phyloP scores from a whole-genome alignment of 495 filamentous ascomycete genomes.

The Penicillium turbatum region DNA sequence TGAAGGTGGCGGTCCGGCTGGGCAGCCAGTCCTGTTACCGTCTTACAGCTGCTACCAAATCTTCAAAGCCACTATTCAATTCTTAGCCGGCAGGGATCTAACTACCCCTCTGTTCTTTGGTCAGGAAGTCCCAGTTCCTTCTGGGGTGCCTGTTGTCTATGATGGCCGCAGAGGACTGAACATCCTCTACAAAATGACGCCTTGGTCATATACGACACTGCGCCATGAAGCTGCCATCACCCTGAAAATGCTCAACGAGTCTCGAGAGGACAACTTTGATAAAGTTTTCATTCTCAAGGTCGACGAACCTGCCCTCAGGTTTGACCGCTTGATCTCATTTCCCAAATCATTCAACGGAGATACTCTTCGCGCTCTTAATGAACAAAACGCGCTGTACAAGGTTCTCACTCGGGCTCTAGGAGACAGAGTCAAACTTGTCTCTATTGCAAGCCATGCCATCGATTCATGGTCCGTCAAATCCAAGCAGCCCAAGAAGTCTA shows the following conservation, averaged over 20 bases:
- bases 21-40: constrained; percentile 63
- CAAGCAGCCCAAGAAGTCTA: constrained; percentile 25
- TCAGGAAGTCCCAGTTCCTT: constrained; percentile 29
- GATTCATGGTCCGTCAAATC: constrained; percentile 34
- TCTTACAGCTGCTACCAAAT: constrained; percentile 89
- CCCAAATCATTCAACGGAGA: constrained; percentile 27
- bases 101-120: constrained; percentile 57
- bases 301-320: constrained; percentile 62
- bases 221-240: constrained; percentile 68
- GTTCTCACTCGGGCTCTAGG: constrained; percentile 65
- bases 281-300: constrained; percentile 73
- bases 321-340: constrained; percentile 56
- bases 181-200: constrained; percentile 84
- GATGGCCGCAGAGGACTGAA: constrained; percentile 74
- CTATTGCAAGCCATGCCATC: constrained; percentile 43
- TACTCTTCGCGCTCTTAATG: constrained; percentile 28
- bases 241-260: constrained; percentile 67
- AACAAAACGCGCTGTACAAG: constrained; percentile 47
- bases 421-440: constrained; percentile 65
- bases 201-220: constrained; percentile 72
- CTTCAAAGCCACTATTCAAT: constrained; percentile 88
- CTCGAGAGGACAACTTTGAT: constrained; percentile 74
- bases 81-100: constrained; percentile 68
- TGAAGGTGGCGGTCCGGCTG: constrained; percentile 65
- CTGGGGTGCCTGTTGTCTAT: constrained; percentile 44